These are phyloP conservation scores for Fusarium albidum DNA, from an alignment of 2,329 filamentous ascomycete genomes.

Conservation along the genomic window DNA sequence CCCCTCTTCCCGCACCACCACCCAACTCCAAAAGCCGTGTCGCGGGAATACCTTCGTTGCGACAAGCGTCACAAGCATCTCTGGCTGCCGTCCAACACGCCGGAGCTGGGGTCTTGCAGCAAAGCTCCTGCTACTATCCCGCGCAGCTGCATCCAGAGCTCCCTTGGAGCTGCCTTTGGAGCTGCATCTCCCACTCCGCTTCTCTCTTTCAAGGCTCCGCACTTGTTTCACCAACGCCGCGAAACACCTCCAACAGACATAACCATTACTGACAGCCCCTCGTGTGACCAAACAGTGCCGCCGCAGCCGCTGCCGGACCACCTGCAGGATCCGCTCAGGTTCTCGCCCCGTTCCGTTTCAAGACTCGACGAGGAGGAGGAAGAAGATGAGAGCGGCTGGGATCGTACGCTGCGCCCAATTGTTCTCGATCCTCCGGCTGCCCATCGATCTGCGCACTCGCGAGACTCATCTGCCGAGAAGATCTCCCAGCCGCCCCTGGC, in stretches of 20 bases:
- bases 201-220: constrained; percentile 21
- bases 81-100: not conserved
- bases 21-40: constrained; percentile 28
- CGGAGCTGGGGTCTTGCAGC: not conserved
- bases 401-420: constrained; percentile 58
- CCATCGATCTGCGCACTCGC: constrained; percentile 59
- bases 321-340: constrained; percentile 60
- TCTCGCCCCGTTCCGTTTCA: constrained; percentile 58
- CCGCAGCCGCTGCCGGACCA: constrained; percentile 68
- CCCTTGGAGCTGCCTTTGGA: constrained; percentile 7
- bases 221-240: constrained; percentile 30
- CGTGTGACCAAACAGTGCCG: constrained; percentile 55
- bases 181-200: constrained; percentile 2
- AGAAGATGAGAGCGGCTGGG: constrained; percentile 59
- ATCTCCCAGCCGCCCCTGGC: constrained; percentile 45
- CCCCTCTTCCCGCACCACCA: constrained; percentile 35
- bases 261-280: constrained; percentile 35
- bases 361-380: constrained; percentile 63
- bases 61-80: constrained; percentile 7
- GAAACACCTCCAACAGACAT: constrained; percentile 25
- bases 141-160: constrained; percentile 2
- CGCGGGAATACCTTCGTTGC: constrained; percentile 38
- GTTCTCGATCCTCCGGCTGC: constrained; percentile 51
- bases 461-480: constrained; percentile 67
- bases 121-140: not conserved